Conservation (phyloP, 257 asterid genomes). For the Capsicum baccatum region DNA sequence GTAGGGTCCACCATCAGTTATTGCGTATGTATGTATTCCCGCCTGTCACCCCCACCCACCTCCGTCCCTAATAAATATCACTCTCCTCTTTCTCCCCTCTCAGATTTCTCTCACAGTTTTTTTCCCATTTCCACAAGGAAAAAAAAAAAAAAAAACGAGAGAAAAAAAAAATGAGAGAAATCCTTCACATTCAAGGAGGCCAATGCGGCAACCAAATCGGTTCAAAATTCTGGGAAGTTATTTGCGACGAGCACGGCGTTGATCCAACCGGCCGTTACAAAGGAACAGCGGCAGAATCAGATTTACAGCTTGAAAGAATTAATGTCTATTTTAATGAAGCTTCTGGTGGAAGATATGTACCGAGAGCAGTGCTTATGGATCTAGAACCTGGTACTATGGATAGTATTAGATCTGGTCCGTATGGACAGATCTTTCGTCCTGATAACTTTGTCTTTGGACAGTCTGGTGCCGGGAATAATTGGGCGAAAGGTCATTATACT, state of each 20-base stretch:
- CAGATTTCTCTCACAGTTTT: neutral
- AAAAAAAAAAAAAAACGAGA: constrained; percentile 41
- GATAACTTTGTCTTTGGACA: constrained; percentile 71
- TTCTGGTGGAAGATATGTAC: constrained; percentile 66
- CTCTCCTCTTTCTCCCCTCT: neutral
- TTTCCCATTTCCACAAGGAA: too few relatives aligned
- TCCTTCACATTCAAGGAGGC: constrained; percentile 69
- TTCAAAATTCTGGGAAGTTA: constrained; percentile 70
- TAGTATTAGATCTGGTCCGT: constrained; percentile 61
- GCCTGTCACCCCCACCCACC: constrained; percentile 10
- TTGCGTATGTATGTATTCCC: constrained; percentile 25
- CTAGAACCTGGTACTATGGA: constrained; percentile 79
- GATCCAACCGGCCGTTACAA: constrained; percentile 60
- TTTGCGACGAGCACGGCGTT: constrained; percentile 66
- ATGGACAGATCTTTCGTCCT: constrained; percentile 66
- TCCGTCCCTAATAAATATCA: neutral
- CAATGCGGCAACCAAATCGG: constrained; percentile 80
- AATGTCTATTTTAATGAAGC: constrained; percentile 72
- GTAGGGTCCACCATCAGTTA: constrained; percentile 24
- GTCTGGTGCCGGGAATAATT: constrained; percentile 69
- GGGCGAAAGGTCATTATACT: constrained; percentile 76
- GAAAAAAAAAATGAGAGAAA: constrained; percentile 53
- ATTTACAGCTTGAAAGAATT: constrained; percentile 57
- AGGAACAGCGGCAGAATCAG: constrained; percentile 51
- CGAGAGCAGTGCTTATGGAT: constrained; percentile 71